Base-by-base conservation (phyloP, 108 stramenopile species). In the Aureococcus anophagefferens region DNA sequence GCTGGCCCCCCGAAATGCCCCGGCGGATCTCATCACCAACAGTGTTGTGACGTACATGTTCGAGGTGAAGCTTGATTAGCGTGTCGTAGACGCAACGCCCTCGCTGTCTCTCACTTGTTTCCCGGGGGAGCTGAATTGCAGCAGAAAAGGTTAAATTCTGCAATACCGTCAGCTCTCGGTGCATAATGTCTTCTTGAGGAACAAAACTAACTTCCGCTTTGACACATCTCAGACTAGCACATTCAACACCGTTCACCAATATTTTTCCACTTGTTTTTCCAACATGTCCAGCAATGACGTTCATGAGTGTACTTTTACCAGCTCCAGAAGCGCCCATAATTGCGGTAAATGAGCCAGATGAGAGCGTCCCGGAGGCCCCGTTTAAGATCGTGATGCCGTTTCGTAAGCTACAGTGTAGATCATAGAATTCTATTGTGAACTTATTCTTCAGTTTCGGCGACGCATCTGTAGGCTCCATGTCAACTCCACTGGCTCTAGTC, bases 141-240 rank as follows among this genome's bases (percentile, higher is more conserved):
- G 82, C 82, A 34, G 63, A 62, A 74, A 77, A 80, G 0, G 28
- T 16, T 0, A 83, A 15, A 44, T 51, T 73, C 36, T 83, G 73
- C 35, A 64, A 9, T 33, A 80, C 75, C 13, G 79, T 83, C n/a
- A 79, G 64, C 29, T 73, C 68, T 0, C 76, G 62, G 67, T 74
- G 66, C 65, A 83, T 68, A 34, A 80, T 70, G 76, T 83, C 82
- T 7, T 83, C 82, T 62, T 83, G 82, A 0, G 82, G 82, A 16
- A 83, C 82, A 45, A 79, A 79, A 11, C 21, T 11, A 11, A 59
- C 25, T 3, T 11, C 7, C 9, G 9, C 13, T 13, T 13, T 5
- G 9, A 5, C 5, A 5, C 40, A 11, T 5, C 9, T 13, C 9
- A 44, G 40, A 5, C 9, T 11, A 13, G 5, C 40, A 13, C 40